Conservation (phyloP, 176 grass and related monocot species). For the Oryza australiensis region DNA sequence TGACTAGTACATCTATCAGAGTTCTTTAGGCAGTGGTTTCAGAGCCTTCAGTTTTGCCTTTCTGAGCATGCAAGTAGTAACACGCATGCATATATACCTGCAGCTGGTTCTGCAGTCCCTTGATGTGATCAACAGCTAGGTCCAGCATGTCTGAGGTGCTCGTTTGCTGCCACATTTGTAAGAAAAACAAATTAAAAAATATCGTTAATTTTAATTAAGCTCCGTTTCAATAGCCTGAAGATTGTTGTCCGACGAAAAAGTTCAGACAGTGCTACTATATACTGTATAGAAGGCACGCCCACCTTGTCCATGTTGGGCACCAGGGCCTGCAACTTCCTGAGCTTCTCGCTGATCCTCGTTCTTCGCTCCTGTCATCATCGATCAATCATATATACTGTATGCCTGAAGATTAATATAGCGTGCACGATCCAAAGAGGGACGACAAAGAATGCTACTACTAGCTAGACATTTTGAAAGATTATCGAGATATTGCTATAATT, state of each 20-base stretch:
- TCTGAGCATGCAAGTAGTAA: neutral
- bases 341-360: constrained; percentile 71
- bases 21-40: too few species aligned
- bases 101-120: constrained; percentile 52
- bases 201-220: neutral
- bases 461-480: too few species aligned
- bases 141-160: constrained; percentile 67
- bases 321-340: constrained; percentile 62
- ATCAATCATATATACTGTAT: neutral
- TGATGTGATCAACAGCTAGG: constrained; percentile 54
- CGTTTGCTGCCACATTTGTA: constrained; percentile 56
- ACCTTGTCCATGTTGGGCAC: constrained; percentile 78
- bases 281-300: too few species aligned
- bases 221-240: neutral
- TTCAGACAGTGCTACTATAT: too few species aligned
- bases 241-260: neutral
- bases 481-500: too few species aligned
- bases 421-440: too few species aligned
- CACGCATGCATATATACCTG: constrained; percentile 30
- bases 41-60: neutral
- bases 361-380: constrained; percentile 41
- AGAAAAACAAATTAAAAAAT: neutral
- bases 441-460: too few species aligned
- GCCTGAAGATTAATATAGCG: neutral
- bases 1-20: too few species aligned